Conservation (phyloP, 768 basidiomycete species). For the Aureoboletus auriporus region DNA sequence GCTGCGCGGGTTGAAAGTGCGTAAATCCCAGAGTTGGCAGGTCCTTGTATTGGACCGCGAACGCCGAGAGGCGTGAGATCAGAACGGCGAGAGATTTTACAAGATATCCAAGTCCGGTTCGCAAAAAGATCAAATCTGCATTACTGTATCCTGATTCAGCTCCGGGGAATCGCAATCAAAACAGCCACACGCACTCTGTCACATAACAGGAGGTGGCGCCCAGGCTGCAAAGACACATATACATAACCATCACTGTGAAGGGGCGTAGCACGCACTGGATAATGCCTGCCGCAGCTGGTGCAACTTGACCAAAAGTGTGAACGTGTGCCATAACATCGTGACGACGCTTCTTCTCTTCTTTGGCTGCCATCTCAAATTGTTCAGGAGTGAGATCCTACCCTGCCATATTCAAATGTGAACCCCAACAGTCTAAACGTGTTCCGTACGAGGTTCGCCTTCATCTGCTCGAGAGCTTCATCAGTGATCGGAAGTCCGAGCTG, state of each 20-base stretch:
- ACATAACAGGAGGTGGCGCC: conserved; percentile 99
- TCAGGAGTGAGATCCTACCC: conserved; percentile 73
- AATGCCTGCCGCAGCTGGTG: conserved; percentile 92
- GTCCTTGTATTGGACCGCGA: conserved; percentile 81
- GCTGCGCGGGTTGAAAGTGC: conserved; percentile 97
- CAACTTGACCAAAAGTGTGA: conserved; percentile 91
- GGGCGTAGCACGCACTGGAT: conserved; percentile 65
- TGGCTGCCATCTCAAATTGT: conserved; percentile 88
- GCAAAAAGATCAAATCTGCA: conserved; percentile 96
- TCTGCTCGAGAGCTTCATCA: conserved; percentile 89
- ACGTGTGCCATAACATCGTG: conserved; percentile 99
- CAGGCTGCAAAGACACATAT: conserved; percentile 43
- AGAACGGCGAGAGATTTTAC: conserved; percentile 85
- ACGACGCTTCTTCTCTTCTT: conserved; percentile 94
- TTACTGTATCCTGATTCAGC: conserved; percentile 54
- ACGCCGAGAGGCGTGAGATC: conserved; percentile 81
- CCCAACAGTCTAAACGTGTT: background rate
- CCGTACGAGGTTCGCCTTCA: conserved; percentile 83
- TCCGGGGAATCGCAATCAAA: conserved; percentile 3
- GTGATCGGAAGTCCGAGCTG: conserved; percentile 88
- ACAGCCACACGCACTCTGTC: conserved; percentile 69
- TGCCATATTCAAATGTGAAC: conserved; percentile 3
- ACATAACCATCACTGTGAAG: conserved; percentile 9
- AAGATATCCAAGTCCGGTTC: conserved; percentile 78
- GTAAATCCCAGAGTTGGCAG: conserved; percentile 96